These are phyloP conservation scores for Cyberlindnera japonica DNA, from an alignment of 805 yeast species.

Conservation along the genomic window DNA sequence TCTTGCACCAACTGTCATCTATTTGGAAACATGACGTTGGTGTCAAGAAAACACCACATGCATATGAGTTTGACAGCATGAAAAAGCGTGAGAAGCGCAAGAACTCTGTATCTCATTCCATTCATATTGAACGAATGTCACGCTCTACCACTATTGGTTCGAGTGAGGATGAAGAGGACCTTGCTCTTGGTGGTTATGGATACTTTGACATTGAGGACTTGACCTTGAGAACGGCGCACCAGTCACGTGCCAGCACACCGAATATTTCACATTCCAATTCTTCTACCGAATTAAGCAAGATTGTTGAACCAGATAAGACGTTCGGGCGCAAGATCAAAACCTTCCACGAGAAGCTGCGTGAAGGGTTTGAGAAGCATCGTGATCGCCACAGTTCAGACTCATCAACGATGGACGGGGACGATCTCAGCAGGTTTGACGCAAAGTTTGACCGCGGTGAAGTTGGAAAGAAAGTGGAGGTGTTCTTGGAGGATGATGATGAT, in stretches of 20 bases:
- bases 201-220: conserved; percentile 71
- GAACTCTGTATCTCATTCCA: conserved; percentile 12
- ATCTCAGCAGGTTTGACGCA: conserved; percentile 32
- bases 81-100: conserved; percentile 18
- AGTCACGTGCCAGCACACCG: conserved; percentile 30
- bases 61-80: conserved; percentile 34
- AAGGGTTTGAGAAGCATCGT: conserved; percentile 21
- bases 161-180: conserved; percentile 27
- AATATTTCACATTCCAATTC: conserved; percentile 16
- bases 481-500: conserved; percentile 14
- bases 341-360: conserved; percentile 20
- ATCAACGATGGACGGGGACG: conserved; percentile 5
- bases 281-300: neutral
- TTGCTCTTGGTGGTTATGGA: conserved; percentile 70
- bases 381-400: conserved; percentile 1
- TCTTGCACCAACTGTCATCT: conserved; percentile 55
- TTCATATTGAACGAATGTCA: conserved; percentile 18
- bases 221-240: conserved; percentile 51
- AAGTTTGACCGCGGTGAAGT: conserved; percentile 38
- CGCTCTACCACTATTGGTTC: conserved; percentile 23
- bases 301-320: conserved; percentile 18
- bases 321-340: conserved; percentile 20
- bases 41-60: conserved; percentile 24
- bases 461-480: conserved; percentile 34
- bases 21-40: conserved; percentile 34